phyloP scores from a whole-genome alignment of 169 alveolate species.

The Theileria equi region DNA sequence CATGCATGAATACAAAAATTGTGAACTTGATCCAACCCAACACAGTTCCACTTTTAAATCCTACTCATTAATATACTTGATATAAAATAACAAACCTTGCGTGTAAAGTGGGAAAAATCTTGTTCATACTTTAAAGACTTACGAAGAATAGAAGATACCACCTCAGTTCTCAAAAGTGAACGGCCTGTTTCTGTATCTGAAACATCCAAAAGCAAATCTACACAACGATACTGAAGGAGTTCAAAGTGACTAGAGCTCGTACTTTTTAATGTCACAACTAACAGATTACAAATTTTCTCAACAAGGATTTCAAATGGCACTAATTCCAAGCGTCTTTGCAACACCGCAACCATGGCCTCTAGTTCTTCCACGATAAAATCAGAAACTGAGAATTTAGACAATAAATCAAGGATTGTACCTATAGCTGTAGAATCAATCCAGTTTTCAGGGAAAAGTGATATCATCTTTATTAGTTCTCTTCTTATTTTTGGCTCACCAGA shows the following conservation, averaged over 20 bases:
- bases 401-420: not conserved
- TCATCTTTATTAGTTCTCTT: conserved; percentile 12
- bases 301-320: conserved; percentile 29
- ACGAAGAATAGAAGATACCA: not conserved
- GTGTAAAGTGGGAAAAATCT: conserved; percentile 7
- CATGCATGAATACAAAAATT: conserved; percentile 37
- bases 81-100: not conserved
- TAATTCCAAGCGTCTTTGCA: conserved; percentile 12
- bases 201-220: conserved; percentile 14
- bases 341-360: conserved; percentile 23
- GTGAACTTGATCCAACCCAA: conserved; percentile 23
- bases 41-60: conserved; percentile 34
- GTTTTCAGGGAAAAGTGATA: conserved; percentile 31
- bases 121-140: conserved; percentile 42
- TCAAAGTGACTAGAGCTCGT: conserved; percentile 11
- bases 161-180: conserved; percentile 18
- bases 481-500: conserved; percentile 4
- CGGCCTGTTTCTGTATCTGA: conserved; percentile 10
- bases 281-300: conserved; percentile 21
- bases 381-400: not conserved
- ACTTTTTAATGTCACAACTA: conserved; percentile 18
- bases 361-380: conserved; percentile 31
- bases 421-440: conserved; percentile 19
- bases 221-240: conserved; percentile 18
- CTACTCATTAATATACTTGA: not conserved